phyloP scores from a whole-genome alignment of 371 early-diverging fungal genomes.

The Mortierella sp. region DNA sequence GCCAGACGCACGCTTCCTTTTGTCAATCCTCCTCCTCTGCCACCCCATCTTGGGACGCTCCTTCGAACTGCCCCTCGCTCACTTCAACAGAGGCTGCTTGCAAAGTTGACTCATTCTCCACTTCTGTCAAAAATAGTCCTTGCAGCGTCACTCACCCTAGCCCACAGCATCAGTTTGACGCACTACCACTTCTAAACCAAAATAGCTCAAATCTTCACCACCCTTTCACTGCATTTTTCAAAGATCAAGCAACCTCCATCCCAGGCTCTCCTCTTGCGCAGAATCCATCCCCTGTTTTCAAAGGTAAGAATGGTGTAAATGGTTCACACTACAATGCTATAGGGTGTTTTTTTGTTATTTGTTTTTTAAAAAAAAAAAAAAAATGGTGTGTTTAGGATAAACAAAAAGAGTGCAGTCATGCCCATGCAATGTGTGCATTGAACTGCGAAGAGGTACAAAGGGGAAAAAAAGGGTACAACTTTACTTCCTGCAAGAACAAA shows the following conservation, averaged over 20 bases:
- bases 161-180: background rate
- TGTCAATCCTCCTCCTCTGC: constrained; percentile 1
- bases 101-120: constrained; percentile 1
- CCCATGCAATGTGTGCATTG: background rate
- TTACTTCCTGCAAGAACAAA: constrained; percentile 10
- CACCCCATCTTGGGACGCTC: background rate
- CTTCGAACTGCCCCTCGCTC: background rate
- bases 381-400: background rate
- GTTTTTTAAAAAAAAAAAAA: background rate
- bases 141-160: background rate
- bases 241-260: background rate
- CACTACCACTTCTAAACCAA: background rate
- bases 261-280: background rate
- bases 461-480: background rate
- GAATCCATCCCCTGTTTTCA: constrained; percentile 6
- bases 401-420: background rate
- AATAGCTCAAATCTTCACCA: background rate
- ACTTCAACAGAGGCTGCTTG: background rate
- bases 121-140: constrained; percentile 8
- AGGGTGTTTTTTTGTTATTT: constrained; percentile 6
- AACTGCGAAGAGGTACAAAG: background rate
- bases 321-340: background rate
- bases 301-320: constrained; percentile 17
- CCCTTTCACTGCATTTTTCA: background rate
- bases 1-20: background rate